Conservation (phyloP, 805 yeast genomes). For the Ogataea henricii region DNA sequence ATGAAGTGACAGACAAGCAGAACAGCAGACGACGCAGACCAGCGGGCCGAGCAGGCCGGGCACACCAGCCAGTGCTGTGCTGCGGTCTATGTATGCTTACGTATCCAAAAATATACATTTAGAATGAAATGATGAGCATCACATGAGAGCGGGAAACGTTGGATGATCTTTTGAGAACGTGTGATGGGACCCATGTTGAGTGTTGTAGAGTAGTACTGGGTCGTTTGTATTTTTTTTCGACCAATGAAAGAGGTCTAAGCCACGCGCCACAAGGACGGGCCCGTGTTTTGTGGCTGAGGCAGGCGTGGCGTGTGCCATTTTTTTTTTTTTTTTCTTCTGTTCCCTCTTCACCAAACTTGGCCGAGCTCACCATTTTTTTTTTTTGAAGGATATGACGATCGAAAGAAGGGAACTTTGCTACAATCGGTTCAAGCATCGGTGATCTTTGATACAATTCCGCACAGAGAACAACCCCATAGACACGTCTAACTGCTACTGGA, state of each 20-base stretch:
- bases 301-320: not conserved
- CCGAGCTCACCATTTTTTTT: not conserved
- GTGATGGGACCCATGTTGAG: not conserved
- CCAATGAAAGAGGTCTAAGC: not conserved
- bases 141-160: not conserved
- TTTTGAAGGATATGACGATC: not conserved
- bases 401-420: not conserved
- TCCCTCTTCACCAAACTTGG: too few species aligned
- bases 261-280: conserved; percentile 3
- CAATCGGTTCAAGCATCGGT: too few species aligned
- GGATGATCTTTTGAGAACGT: too few species aligned
- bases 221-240: not conserved
- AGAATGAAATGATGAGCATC: conserved; percentile 7
- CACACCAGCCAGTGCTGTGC: not conserved
- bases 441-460: not conserved
- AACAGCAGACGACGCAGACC: not conserved
- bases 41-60: too few species aligned
- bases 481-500: too few species aligned
- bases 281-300: not conserved
- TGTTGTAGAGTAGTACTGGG: too few species aligned
- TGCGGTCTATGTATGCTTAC: not conserved
- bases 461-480: too few species aligned
- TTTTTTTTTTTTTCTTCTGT: not conserved
- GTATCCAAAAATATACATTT: conserved; percentile 9
- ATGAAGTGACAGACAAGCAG: not conserved